These are phyloP conservation scores for Populus tremula DNA, from an alignment of 345 rosid species.

Conservation along the genomic window DNA sequence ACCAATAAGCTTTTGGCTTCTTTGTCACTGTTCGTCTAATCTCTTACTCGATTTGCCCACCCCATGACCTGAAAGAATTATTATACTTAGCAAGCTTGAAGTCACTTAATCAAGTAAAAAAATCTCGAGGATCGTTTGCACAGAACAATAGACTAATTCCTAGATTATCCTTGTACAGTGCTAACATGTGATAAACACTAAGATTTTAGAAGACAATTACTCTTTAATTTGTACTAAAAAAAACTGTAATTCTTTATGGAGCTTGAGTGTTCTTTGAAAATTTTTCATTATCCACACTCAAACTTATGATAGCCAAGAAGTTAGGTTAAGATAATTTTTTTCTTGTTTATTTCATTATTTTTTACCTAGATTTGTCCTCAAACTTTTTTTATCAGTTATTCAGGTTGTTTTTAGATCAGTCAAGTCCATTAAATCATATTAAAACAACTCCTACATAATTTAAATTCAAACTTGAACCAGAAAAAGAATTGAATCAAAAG, in stretches of 20 bases:
- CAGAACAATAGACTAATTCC: neutral
- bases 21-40: neutral
- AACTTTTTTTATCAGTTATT: fast-evolving
- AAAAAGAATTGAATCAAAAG: fast-evolving
- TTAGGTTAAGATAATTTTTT: too few relatives aligned
- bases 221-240: too few relatives aligned
- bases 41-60: neutral
- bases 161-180: neutral
- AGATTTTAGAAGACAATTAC: neutral
- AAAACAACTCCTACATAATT: fast-evolving
- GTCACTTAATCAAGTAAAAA: neutral
- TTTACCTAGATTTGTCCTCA: too few relatives aligned
- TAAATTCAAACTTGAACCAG: too few relatives aligned
- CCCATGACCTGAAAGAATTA: neutral
- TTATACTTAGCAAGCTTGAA: neutral
- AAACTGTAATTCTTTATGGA: too few relatives aligned
- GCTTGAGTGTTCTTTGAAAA: too few relatives aligned
- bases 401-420: fast-evolving
- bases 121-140: neutral
- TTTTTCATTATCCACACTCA: too few relatives aligned
- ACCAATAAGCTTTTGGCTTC: neutral
- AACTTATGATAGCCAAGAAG: too few relatives aligned
- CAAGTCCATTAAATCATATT: fast-evolving
- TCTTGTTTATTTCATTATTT: too few relatives aligned
- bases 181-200: neutral